Conservation (phyloP, 2,329 filamentous ascomycete species). For the Aspergillus nomiae region DNA sequence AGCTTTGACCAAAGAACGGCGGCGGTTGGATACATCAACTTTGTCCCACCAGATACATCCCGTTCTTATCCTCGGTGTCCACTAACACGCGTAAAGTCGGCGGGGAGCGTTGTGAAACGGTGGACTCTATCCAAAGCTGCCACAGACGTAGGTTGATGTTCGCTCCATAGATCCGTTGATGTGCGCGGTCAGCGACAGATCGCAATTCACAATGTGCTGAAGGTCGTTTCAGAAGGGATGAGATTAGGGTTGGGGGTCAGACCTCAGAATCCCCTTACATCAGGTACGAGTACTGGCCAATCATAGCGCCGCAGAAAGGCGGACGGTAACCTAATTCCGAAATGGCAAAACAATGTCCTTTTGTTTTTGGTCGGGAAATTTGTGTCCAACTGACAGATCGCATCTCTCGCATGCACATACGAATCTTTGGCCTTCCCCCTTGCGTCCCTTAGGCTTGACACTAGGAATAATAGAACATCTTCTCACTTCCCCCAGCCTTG, state of each 20-base stretch:
- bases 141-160: not conserved
- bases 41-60: not conserved
- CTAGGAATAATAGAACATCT: not conserved
- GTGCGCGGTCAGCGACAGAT: not conserved
- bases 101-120: not conserved
- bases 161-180: not conserved
- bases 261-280: not conserved
- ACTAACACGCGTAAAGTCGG: not conserved
- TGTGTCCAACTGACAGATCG: not conserved
- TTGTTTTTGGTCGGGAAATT: not conserved
- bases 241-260: not conserved
- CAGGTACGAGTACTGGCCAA: not conserved
- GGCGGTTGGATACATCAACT: conserved; percentile 1
- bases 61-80: not conserved
- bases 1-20: not conserved
- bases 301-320: not conserved
- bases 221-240: not conserved
- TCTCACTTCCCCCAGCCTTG: not conserved
- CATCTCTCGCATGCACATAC: not conserved
- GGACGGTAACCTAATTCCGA: not conserved
- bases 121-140: not conserved
- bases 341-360: not conserved
- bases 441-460: not conserved
- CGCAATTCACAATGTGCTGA: not conserved
- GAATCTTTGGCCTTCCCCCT: not conserved